phyloP scores from a whole-genome alignment of 2,329 filamentous ascomycete species.

The Arachnomyces sp. region DNA sequence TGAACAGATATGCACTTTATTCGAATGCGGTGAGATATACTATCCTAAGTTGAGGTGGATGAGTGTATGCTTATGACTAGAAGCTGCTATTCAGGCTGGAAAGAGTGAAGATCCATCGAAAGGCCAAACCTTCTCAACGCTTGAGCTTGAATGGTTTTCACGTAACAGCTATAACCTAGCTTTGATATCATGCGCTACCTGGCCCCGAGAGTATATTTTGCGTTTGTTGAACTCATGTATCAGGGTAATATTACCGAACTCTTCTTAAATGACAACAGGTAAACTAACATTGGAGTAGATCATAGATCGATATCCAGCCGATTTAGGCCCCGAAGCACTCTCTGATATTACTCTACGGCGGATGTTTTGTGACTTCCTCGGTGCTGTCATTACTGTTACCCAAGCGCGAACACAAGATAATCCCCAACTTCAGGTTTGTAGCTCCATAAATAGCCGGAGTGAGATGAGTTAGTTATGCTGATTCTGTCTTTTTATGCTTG shows the following conservation, averaged over 20 bases:
- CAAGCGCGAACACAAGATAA: constrained; percentile 42
- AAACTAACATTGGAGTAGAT: constrained; percentile 36
- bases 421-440: constrained; percentile 29
- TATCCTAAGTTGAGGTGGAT: constrained; percentile 5
- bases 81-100: constrained; percentile 40
- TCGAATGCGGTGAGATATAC: constrained; percentile 41
- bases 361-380: constrained; percentile 65
- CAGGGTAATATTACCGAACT: constrained; percentile 25
- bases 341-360: constrained; percentile 51
- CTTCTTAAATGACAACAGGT: not conserved
- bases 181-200: constrained; percentile 53
- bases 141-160: constrained; percentile 77
- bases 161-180: constrained; percentile 74
- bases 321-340: constrained; percentile 12
- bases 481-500: constrained; percentile 4
- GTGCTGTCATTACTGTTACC: constrained; percentile 37
- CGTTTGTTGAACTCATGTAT: constrained; percentile 46
- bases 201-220: constrained; percentile 48
- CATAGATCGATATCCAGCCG: constrained; percentile 29
- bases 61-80: constrained; percentile 29
- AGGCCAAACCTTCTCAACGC: constrained; percentile 48
- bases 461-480: not conserved
- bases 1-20: constrained; percentile 48
- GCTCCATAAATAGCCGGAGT: not conserved
- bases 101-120: constrained; percentile 34